These are phyloP conservation scores for Oryza brachyantha DNA, from an alignment of 176 grass and related monocot species.

Conservation along the genomic window DNA sequence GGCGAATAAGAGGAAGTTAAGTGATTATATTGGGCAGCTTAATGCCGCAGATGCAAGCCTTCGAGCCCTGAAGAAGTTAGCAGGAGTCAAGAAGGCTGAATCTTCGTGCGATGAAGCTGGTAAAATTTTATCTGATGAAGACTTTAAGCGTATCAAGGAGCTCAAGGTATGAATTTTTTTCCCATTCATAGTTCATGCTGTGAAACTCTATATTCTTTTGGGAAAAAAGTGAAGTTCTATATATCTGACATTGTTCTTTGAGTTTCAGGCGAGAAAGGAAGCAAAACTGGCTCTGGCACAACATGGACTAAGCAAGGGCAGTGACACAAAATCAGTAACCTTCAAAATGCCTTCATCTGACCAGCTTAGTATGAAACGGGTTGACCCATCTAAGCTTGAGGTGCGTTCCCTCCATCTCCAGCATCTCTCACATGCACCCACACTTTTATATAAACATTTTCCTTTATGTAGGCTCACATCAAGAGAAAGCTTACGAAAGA, in stretches of 20 bases:
- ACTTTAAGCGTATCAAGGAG: constrained; percentile 87
- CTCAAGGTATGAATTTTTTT: constrained; percentile 58
- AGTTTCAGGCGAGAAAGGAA: constrained; percentile 70
- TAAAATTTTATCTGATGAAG: constrained; percentile 82
- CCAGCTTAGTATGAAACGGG: constrained; percentile 59
- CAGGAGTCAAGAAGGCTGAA: constrained; percentile 44
- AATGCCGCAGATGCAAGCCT: constrained; percentile 83
- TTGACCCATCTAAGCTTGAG: constrained; percentile 72
- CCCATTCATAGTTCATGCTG: not conserved
- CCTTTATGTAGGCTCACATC: constrained; percentile 45
- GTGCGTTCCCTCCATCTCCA: constrained; percentile 16
- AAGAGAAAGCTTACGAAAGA: constrained; percentile 66
- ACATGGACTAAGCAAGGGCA: constrained; percentile 52
- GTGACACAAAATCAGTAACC: constrained; percentile 28
- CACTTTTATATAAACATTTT: not conserved
- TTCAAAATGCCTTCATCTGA: constrained; percentile 72
- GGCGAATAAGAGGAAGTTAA: constrained; percentile 69
- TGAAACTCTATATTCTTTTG: not conserved
- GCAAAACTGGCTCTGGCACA: constrained; percentile 61
- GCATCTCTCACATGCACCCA: not conserved
- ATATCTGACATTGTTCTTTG: not conserved
- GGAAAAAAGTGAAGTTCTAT: not conserved
- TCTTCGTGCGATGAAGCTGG: constrained; percentile 47
- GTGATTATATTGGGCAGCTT: constrained; percentile 55
- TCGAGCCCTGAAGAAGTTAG: constrained; percentile 72